Base-by-base conservation (phyloP, 441 rosid species). In the Mallotus japonicus region DNA sequence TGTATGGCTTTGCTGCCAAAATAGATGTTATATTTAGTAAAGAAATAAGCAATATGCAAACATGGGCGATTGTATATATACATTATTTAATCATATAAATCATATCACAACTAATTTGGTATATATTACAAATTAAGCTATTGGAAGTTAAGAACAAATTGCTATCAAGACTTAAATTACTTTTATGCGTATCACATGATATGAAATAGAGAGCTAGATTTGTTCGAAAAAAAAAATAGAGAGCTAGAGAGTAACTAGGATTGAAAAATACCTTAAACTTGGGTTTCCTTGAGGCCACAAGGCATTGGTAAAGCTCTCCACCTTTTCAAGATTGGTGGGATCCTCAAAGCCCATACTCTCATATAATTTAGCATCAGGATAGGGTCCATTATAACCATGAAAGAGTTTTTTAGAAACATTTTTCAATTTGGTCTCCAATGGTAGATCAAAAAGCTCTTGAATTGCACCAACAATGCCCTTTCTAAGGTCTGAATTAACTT, bases 1-100 rank as follows among this genome's bases (percentile, higher is more conserved):
- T 75, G 83, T 34, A 91, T 72, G 1, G 78, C 83, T 67, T 81
- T 73, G 76, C 97, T 93, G 85, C 32, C 76, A 64, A 68, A 63
- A 0, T 24, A 11, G 62, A 42, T 42, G 10, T 42, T 42, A 28
- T 28, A 1, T 28, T 2, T 28, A 28, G 32, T 28, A 28, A 28
- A 28, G 32, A 28, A 28, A 28, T 28, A 28, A 28, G 32, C 32
- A 28, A 42, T 0, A 42, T 6, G 46, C 7, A 42, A 6, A 5
- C 46, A 5, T 42, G 10, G 46, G 46, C 46, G 8, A 42, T 42
- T 42, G 5, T 42, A 42, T 28, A 28, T 28, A 28, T 28, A 28
- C 1, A 28, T 28, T 28, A 42, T 42, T 5, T 42, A 28, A 28
- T 42, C 9, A 42, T 42, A 42, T 5, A 42, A 42, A 42, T 42